A percentile compares a stretch with the other conserved stretches of the same genome.
Evolutionary conservation across 208 protist genomes (phyloP).

Genomic region (Wallacemonas sp.): DNA sequence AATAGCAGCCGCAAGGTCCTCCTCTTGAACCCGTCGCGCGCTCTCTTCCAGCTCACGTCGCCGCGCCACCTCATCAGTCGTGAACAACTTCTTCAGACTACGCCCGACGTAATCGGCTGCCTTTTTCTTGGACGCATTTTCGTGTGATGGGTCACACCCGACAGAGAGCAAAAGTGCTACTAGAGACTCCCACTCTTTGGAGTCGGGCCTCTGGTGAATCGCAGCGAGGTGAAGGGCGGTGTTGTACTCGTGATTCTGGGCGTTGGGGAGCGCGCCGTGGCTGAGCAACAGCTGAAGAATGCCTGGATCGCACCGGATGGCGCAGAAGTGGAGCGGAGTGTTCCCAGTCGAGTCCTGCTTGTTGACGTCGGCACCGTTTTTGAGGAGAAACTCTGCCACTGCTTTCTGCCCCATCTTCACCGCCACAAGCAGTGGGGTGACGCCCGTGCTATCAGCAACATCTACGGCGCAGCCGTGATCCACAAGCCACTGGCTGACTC

Average conservation of each 20-base stretch:
- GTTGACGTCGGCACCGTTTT: slow-evolving; percentile 70
- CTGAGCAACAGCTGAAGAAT: slow-evolving; percentile 78
- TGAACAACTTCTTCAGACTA: slow-evolving; percentile 77
- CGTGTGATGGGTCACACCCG: slow-evolving; percentile 66
- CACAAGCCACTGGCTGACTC: slow-evolving; percentile 85
- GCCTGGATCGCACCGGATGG: slow-evolving; percentile 79
- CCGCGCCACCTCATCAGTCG: slow-evolving; percentile 62
- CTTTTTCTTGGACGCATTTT: slow-evolving; percentile 83
- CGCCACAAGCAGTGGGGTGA: slow-evolving; percentile 86
- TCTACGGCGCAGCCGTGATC: slow-evolving; percentile 87
- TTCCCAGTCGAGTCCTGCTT: slow-evolving; percentile 73
- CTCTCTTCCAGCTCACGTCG: slow-evolving; percentile 31
- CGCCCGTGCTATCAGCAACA: slow-evolving; percentile 57
- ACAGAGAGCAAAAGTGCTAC: slow-evolving; percentile 64
- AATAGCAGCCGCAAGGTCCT: slow-evolving; percentile 38
- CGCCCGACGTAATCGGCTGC: slow-evolving; percentile 80
- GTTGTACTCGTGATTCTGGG: slow-evolving; percentile 80
- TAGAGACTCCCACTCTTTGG: slow-evolving; percentile 86
- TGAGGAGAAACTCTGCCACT: slow-evolving; percentile 78
- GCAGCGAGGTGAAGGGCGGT: slow-evolving; percentile 84
- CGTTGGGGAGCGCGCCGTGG: slow-evolving; percentile 47
- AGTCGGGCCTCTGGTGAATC: slow-evolving; percentile 72
- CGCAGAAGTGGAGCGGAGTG: slow-evolving; percentile 82
- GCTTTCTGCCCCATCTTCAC: slow-evolving; percentile 89
- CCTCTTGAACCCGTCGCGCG: slow-evolving; percentile 39